Base-by-base conservation (phyloP, 1,284 basidiomycete genomes). In the Caloboletus firmus region DNA sequence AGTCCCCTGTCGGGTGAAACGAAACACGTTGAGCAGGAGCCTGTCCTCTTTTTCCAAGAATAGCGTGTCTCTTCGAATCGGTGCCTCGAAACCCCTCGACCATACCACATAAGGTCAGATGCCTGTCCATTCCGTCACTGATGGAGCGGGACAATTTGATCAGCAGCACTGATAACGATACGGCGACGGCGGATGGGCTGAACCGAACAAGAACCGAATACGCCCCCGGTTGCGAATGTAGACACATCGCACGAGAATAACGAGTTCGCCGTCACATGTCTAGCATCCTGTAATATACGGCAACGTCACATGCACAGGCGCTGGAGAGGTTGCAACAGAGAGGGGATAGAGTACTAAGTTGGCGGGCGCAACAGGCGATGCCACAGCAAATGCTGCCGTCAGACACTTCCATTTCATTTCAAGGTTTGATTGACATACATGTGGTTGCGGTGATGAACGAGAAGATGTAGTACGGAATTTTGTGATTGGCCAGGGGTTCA, bases 331-430 rank as follows among this genome's bases (percentile, higher is more conserved):
- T 11, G 22, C 49, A 26, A 30, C 5, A 42, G 30, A 18, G 39
- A 34, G 48, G 28, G n/a, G n/a, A n/a, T n/a, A n/a, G n/a, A n/a
- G 20, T 41, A 37, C 13, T 17, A 22, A 31, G 24, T 24, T n/a
- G n/a, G 36, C 36, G 48, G 49, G 20, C 39, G 35, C 40, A 47
- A 37, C 52, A 41, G 46, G 41, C 45, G 47, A 48, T 62, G 47
- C 49, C 49, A 63, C 35, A 49, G 34, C n/a, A n/a, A n/a, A 24
- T 24, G 44, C 18, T 67, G 52, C 54, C 60, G 36, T 60, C 44
- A 64, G 24, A 50, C 1, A 48, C 63, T 64, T 64, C 62, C 62
- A 68, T 64, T 66, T 54, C 59, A 52, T 67, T 59, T 49, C 61
- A 63, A 62, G 53, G 65, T 64, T 64, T 63, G 65, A 62, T 61